Evolutionary conservation across 1,139 yeast species (phyloP).

Genomic region (Nakaseomyces kungkrabaensis): DNA sequence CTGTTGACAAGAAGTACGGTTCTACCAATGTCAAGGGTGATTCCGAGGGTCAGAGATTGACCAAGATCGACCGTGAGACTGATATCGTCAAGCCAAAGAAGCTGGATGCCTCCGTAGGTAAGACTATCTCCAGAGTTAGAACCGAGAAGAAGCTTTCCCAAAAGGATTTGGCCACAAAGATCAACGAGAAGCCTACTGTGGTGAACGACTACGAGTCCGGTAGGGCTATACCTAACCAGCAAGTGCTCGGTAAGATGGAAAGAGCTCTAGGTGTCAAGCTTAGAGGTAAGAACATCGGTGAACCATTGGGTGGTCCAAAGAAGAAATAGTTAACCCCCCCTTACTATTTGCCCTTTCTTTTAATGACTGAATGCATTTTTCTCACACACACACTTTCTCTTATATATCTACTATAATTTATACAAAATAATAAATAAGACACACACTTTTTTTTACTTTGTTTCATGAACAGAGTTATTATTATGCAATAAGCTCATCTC

Average conservation of each 20-base stretch:
- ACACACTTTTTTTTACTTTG: too few relatives aligned
- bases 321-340: conserved; percentile 23
- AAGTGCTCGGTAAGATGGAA: conserved; percentile 82
- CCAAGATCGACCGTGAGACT: conserved; percentile 87
- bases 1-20: conserved; percentile 87
- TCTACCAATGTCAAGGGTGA: conserved; percentile 55
- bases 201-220: conserved; percentile 97
- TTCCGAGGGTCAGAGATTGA: conserved; percentile 89
- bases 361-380: conserved; percentile 1
- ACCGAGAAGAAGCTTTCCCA: conserved; percentile 84
- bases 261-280: conserved; percentile 89
- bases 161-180: conserved; percentile 89
- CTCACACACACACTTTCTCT: not conserved
- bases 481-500: too few relatives aligned
- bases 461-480: too few relatives aligned
- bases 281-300: conserved; percentile 93
- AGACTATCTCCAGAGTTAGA: conserved; percentile 77
- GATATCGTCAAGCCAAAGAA: conserved; percentile 92
- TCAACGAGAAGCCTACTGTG: conserved; percentile 92
- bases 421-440: too few relatives aligned
- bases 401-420: too few relatives aligned
- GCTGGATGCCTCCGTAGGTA: conserved; percentile 75
- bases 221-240: conserved; percentile 94
- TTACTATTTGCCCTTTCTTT: not conserved
- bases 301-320: conserved; percentile 51